Percentiles rank a stretch among this genome's conserved stretches.
phyloP scores from a whole-genome alignment of 768 basidiomycete species.

The Tulasnella sp. region DNA sequence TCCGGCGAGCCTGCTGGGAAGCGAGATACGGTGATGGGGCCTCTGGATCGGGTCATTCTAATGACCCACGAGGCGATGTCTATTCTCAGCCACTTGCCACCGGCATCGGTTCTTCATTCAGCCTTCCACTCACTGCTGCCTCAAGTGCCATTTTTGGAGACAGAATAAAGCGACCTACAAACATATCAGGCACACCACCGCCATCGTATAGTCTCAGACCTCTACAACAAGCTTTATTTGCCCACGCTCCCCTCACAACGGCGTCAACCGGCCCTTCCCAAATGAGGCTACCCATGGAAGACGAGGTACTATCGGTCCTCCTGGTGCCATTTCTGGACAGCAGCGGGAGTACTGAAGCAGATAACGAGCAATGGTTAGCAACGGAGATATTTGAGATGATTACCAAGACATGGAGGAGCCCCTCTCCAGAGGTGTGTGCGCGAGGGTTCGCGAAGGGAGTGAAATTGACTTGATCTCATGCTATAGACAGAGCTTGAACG shows the following conservation, averaged over 20 bases:
- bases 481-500: conserved; percentile 54
- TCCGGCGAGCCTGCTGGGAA: conserved; percentile 59
- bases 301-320: conserved; percentile 60
- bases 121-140: conserved; percentile 22
- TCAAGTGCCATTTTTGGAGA: conserved; percentile 24
- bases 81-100: conserved; percentile 1
- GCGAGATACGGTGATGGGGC: conserved; percentile 50
- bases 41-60: conserved; percentile 41
- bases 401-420: conserved; percentile 58
- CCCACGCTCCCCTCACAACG: conserved; percentile 53
- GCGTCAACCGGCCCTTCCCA: conserved; percentile 25
- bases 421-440: conserved; percentile 56
- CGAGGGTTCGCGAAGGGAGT: conserved; percentile 2
- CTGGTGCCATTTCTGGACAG: conserved; percentile 49
- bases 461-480: conserved; percentile 39
- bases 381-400: conserved; percentile 65
- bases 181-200: conserved; percentile 8
- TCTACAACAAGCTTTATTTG: conserved; percentile 54
- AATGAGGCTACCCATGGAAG: conserved; percentile 51
- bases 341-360: conserved; percentile 39
- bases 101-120: conserved; percentile 20
- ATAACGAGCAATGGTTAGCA: conserved; percentile 60
- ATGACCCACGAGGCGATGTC: conserved; percentile 39
- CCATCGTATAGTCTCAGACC: conserved; percentile 48
- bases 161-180: conserved; percentile 43